Evolutionary conservation across 2,329 filamentous ascomycete genomes (phyloP).

Genomic region (Dothistroma pini): DNA sequence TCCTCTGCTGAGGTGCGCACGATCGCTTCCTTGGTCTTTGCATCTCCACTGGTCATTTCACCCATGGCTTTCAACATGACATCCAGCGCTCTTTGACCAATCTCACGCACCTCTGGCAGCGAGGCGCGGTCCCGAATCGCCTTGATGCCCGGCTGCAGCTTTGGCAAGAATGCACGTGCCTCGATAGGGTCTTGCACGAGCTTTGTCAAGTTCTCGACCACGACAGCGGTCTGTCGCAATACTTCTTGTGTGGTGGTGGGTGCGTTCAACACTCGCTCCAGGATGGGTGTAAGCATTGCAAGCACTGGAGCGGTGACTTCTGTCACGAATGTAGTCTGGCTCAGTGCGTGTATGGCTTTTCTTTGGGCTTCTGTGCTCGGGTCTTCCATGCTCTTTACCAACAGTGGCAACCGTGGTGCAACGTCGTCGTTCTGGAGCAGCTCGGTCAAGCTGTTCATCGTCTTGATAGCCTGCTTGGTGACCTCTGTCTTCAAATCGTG

Average conservation of each 20-base stretch:
- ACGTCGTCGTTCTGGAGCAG: constrained; percentile 97
- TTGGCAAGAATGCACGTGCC: constrained; percentile 90
- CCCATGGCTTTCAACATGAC: constrained; percentile 95
- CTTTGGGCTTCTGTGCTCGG: constrained; percentile 83
- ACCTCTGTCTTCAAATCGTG: constrained; percentile 91
- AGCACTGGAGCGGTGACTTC: constrained; percentile 93
- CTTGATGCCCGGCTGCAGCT: constrained; percentile 90
- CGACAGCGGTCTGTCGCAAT: constrained; percentile 89
- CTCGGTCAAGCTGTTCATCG: constrained; percentile 86
- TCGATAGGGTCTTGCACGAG: constrained; percentile 94
- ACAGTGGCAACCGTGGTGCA: constrained; percentile 80
- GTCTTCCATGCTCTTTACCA: constrained; percentile 93
- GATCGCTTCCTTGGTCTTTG: constrained; percentile 53
- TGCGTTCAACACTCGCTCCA: constrained; percentile 90
- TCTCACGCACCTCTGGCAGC: constrained; percentile 87
- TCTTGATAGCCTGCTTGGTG: constrained; percentile 79
- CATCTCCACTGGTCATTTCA: constrained; percentile 49
- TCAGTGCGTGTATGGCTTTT: constrained; percentile 94
- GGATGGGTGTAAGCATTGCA: constrained; percentile 86
- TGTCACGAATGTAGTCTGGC: constrained; percentile 97
- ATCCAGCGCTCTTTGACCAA: constrained; percentile 74
- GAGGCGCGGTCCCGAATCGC: constrained; percentile 82
- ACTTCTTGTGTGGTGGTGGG: constrained; percentile 91
- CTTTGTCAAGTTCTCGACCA: constrained; percentile 97
- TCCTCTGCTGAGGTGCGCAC: constrained; percentile 68